Evolutionary conservation across 2,329 filamentous ascomycete genomes (phyloP).

Genomic region (Rutstroemia sp.): DNA sequence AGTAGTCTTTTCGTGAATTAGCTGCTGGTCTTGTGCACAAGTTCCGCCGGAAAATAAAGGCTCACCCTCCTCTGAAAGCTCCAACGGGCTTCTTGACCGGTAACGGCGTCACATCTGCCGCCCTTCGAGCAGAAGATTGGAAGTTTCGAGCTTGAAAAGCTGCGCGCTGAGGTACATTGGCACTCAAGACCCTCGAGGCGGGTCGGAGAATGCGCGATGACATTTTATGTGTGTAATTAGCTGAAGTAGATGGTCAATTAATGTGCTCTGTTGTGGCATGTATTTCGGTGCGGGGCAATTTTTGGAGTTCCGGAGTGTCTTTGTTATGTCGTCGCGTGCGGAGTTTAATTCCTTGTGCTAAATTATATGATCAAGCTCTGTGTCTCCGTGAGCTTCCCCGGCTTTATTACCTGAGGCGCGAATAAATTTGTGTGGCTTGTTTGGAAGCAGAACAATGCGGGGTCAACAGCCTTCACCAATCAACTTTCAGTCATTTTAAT

Average conservation of each 20-base stretch:
- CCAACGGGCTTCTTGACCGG: conserved; percentile 60
- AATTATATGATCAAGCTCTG: conserved; percentile 1
- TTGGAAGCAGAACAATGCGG: neutral
- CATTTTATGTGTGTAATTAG: conserved; percentile 29
- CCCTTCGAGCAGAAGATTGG: conserved; percentile 32
- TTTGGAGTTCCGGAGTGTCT: neutral
- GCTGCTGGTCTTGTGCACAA: no score
- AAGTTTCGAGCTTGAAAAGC: conserved; percentile 25
- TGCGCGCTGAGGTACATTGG: conserved; percentile 20
- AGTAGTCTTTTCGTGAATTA: conserved; percentile 56
- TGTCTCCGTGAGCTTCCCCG: conserved; percentile 6
- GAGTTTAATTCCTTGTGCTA: neutral
- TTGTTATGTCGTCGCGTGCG: neutral
- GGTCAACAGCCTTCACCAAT: neutral
- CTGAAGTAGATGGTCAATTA: neutral
- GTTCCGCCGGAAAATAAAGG: conserved; percentile 14
- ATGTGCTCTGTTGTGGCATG: neutral
- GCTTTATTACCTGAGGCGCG: conserved; percentile 5
- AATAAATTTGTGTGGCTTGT: neutral
- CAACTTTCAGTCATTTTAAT: no score
- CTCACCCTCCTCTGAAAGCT: conserved; percentile 66
- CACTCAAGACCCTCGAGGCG: conserved; percentile 15
- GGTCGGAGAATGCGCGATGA: conserved; percentile 36
- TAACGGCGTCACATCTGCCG: conserved; percentile 26
- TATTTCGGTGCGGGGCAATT: neutral